These are phyloP conservation scores for Colletotrichum phormii DNA, from an alignment of 2,329 filamentous ascomycete genomes.

Conservation along the genomic window DNA sequence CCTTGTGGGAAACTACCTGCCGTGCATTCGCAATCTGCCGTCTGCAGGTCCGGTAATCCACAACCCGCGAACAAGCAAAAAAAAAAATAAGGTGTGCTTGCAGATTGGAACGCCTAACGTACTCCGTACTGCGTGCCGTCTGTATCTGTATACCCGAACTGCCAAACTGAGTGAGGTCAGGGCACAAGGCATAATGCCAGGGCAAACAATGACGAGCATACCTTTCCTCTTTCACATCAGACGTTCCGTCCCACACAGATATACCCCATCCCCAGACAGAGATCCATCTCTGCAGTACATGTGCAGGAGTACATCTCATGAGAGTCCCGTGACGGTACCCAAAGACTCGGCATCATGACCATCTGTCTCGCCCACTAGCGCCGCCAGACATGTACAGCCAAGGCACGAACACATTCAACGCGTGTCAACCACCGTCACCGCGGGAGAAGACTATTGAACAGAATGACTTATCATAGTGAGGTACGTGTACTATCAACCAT, in stretches of 20 bases:
- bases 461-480: background rate
- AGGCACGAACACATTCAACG: background rate
- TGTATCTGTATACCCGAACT: background rate
- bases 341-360: conserved; percentile 17
- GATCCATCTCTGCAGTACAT: too few relatives aligned
- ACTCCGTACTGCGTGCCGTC: background rate
- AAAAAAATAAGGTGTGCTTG: background rate
- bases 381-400: background rate
- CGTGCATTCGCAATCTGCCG: background rate
- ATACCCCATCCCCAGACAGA: background rate
- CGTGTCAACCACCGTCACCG: background rate
- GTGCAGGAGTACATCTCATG: too few relatives aligned
- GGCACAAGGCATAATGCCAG: background rate
- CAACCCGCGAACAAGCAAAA: background rate
- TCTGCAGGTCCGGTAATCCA: background rate
- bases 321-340: conserved; percentile 10
- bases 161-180: background rate
- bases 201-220: conserved; percentile 19
- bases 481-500: background rate
- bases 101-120: background rate
- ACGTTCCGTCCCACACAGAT: background rate
- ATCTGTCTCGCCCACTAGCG: conserved; percentile 6
- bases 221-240: background rate
- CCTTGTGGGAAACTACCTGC: background rate
- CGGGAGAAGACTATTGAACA: background rate